phyloP scores from a whole-genome alignment of 768 basidiomycete species.

The Lactarius akahatsu region DNA sequence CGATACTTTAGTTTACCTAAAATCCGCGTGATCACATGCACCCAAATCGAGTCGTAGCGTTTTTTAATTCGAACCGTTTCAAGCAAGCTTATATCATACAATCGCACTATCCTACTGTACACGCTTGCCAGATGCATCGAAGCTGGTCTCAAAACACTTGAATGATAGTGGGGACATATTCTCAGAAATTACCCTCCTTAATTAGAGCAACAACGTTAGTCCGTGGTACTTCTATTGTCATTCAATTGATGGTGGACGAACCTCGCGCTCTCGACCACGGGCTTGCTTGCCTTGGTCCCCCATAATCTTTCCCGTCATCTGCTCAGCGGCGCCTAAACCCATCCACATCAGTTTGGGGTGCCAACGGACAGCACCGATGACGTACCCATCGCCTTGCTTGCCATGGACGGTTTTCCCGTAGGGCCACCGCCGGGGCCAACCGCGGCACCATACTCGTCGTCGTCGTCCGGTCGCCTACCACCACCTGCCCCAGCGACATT shows the following conservation, averaged over 20 bases:
- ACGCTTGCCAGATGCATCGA: not conserved
- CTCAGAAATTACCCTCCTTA: conserved; percentile 16
- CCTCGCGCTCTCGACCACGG: conserved; percentile 27
- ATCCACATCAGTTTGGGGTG: conserved; percentile 9
- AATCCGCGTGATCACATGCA: too few relatives aligned
- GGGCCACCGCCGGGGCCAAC: not conserved
- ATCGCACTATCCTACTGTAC: not conserved
- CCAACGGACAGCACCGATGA: not conserved
- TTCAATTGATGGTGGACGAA: conserved; percentile 1
- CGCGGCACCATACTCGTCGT: not conserved
- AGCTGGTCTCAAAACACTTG: not conserved
- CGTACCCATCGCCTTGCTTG: conserved; percentile 25
- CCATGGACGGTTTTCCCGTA: conserved; percentile 10
- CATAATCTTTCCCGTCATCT: conserved; percentile 16
- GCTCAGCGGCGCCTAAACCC: conserved; percentile 24
- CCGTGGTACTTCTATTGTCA: not conserved
- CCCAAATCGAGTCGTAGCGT: too few relatives aligned
- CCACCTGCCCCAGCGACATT: not conserved
- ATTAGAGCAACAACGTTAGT: conserved; percentile 7
- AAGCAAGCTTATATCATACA: not conserved
- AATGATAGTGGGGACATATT: not conserved
- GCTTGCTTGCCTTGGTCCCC: conserved; percentile 18
- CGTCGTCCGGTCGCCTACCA: not conserved
- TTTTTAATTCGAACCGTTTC: too few relatives aligned
- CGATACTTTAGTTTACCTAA: too few relatives aligned